Conservation (phyloP, 1,284 basidiomycete genomes). For the Sporisorium sorghi region DNA sequence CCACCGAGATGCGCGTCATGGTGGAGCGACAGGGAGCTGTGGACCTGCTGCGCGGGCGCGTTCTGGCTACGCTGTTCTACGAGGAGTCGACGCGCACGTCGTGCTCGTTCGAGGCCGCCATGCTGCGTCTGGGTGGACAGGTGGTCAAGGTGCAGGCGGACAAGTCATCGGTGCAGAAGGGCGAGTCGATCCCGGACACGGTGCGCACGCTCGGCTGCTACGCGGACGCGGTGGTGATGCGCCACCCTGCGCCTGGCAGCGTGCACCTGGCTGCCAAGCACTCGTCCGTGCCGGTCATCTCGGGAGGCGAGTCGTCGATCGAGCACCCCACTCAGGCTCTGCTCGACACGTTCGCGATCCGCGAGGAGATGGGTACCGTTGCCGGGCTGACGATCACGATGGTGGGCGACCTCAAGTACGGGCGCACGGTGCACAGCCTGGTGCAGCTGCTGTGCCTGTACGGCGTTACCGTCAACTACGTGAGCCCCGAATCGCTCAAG, state of each 20-base stretch:
- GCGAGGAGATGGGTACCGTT: constrained; percentile 96
- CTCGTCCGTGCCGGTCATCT: constrained; percentile 93
- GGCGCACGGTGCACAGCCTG: constrained; percentile 94
- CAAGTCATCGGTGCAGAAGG: constrained; percentile 89
- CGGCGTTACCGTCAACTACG: constrained; percentile 91
- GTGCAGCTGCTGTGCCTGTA: constrained; percentile 89
- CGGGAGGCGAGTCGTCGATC: constrained; percentile 95
- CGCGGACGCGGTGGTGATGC: constrained; percentile 91
- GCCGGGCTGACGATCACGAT: constrained; percentile 93
- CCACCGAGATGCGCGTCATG: constrained; percentile 94
- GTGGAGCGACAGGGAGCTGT: constrained; percentile 91
- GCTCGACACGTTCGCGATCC: constrained; percentile 95
- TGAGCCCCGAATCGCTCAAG: constrained; percentile 86
- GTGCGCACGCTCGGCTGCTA: constrained; percentile 95
- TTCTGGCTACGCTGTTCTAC: constrained; percentile 96
- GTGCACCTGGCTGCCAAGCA: constrained; percentile 80
- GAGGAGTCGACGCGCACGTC: constrained; percentile 94
- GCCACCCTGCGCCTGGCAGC: constrained; percentile 93
- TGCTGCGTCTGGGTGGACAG: constrained; percentile 96
- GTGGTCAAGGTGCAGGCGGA: constrained; percentile 87
- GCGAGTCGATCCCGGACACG: constrained; percentile 93
- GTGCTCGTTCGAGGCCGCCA: constrained; percentile 95
- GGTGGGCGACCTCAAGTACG: constrained; percentile 96
- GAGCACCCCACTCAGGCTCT: constrained; percentile 90
- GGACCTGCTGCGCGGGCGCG: constrained; percentile 89